Evolutionary conservation across 352 stramenopile species (phyloP).

Genomic region (Phytophthora sojae): DNA sequence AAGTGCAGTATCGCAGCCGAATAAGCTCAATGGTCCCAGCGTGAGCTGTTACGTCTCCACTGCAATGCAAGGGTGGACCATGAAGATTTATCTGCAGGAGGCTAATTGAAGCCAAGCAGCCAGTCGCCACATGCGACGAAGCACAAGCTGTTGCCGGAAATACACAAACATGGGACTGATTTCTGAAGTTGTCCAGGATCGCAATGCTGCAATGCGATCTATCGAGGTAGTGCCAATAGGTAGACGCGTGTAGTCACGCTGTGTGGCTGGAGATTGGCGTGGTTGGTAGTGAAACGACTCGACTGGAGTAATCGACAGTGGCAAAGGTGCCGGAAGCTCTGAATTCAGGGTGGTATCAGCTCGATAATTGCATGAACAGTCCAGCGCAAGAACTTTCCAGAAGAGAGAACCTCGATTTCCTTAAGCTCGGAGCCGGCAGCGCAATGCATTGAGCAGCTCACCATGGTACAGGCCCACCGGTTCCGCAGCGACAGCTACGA

Average conservation of each 20-base stretch:
- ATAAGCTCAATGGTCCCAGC: constrained; percentile 11
- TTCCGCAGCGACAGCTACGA: constrained; percentile 12
- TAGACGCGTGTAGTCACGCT: background rate
- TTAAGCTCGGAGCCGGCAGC: background rate
- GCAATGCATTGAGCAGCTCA: background rate
- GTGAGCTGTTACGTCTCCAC: constrained; percentile 13
- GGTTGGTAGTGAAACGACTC: background rate
- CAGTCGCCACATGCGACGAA: constrained; percentile 8
- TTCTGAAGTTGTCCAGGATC: background rate
- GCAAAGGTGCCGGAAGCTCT: background rate
- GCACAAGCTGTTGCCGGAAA: constrained; percentile 1
- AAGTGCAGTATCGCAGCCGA: constrained; percentile 11
- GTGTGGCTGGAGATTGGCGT: constrained; percentile 5
- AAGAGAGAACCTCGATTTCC: background rate
- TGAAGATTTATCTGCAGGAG: background rate
- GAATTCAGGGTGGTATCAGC: background rate
- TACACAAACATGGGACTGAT: constrained; percentile 1
- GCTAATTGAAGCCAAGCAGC: constrained; percentile 8
- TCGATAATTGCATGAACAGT: background rate
- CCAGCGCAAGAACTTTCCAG: background rate
- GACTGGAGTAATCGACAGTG: background rate
- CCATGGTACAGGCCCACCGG: constrained; percentile 3
- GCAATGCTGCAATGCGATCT: background rate
- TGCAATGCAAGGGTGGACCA: constrained; percentile 17
- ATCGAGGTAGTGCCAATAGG: background rate